phyloP scores from a whole-genome alignment of 371 early-diverging fungal genomes.

The Astathelohania contejeani region DNA sequence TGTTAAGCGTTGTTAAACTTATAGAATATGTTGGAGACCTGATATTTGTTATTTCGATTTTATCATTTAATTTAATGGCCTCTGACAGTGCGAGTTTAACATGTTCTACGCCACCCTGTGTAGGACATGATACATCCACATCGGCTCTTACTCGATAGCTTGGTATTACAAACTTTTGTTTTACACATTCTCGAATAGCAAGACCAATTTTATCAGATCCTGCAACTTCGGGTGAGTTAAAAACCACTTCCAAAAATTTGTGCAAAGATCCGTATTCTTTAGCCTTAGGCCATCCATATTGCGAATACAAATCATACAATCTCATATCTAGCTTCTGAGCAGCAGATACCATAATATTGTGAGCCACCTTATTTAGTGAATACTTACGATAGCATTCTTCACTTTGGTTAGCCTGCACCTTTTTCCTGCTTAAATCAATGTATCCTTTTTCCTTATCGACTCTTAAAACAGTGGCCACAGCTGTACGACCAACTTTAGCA shows the following conservation, averaged over 20 bases:
- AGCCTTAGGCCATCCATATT: slow-evolving; percentile 88
- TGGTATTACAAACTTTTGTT: slow-evolving; percentile 37
- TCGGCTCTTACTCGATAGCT: slow-evolving; percentile 48
- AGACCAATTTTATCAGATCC: slow-evolving; percentile 5
- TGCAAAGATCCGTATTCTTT: slow-evolving; percentile 63
- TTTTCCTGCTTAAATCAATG: slow-evolving; percentile 90
- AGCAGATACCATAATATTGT: slow-evolving; percentile 63
- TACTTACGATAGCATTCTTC: slow-evolving; percentile 77
- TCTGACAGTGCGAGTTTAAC: slow-evolving; percentile 39
- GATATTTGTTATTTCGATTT: slow-evolving; percentile 34
- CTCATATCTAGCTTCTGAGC: slow-evolving; percentile 65
- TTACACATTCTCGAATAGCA: slow-evolving; percentile 32
- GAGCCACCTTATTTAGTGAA: slow-evolving; percentile 81
- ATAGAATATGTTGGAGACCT: slow-evolving; percentile 49
- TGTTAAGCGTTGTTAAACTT: slow-evolving; percentile 29
- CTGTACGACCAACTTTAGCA: slow-evolving; percentile 81
- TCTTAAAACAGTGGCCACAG: slow-evolving; percentile 82
- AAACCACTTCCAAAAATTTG: slow-evolving; percentile 31
- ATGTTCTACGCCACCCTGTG: slow-evolving; percentile 29
- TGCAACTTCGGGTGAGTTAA: slow-evolving; percentile 20
- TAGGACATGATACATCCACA: slow-evolving; percentile 44
- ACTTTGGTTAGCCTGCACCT: slow-evolving; percentile 84
- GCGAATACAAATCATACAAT: slow-evolving; percentile 67
- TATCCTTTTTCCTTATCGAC: slow-evolving; percentile 98
- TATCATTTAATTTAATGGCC: slow-evolving; percentile 22